phyloP scores from a whole-genome alignment of 495 filamentous ascomycete genomes.

The Pyronema omphalodes region DNA sequence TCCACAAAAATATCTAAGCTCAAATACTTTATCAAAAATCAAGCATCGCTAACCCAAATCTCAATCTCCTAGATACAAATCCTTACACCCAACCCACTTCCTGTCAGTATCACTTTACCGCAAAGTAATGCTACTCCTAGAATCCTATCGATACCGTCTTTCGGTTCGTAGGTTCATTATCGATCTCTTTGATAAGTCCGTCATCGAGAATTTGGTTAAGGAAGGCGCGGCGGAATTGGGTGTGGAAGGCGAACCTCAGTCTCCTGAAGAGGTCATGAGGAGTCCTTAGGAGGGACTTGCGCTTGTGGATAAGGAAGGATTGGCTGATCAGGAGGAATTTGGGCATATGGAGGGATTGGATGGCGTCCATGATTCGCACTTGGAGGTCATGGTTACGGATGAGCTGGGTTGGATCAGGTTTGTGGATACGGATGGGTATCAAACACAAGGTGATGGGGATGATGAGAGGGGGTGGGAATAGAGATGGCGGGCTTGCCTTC shows the following conservation, averaged over 20 bases:
- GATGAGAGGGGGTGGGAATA: no score
- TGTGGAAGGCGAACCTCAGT: constrained; percentile 6
- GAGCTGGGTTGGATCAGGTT: no score
- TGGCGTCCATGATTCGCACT: no score
- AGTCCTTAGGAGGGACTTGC: neutral
- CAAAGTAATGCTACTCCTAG: constrained; percentile 67
- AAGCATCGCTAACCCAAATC: neutral
- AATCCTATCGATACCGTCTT: constrained; percentile 75
- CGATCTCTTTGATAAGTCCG: constrained; percentile 79
- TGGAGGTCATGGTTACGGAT: no score
- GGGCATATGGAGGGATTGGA: no score
- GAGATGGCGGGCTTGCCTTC: no score
- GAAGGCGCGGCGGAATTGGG: constrained; percentile 10
- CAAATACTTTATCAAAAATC: no score
- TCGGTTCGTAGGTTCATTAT: constrained; percentile 71
- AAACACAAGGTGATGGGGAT: no score
- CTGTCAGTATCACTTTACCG: constrained; percentile 57
- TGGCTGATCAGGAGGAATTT: no score
- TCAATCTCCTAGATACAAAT: constrained; percentile 46
- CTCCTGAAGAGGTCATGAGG: constrained; percentile 3
- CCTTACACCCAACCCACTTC: constrained; percentile 50
- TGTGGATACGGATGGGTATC: no score
- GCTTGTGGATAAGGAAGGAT: no score
- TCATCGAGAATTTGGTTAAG: constrained; percentile 61
- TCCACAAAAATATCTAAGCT: no score